phyloP scores from a whole-genome alignment of 495 filamentous ascomycete species.

The Aspergillus egyptiacus region DNA sequence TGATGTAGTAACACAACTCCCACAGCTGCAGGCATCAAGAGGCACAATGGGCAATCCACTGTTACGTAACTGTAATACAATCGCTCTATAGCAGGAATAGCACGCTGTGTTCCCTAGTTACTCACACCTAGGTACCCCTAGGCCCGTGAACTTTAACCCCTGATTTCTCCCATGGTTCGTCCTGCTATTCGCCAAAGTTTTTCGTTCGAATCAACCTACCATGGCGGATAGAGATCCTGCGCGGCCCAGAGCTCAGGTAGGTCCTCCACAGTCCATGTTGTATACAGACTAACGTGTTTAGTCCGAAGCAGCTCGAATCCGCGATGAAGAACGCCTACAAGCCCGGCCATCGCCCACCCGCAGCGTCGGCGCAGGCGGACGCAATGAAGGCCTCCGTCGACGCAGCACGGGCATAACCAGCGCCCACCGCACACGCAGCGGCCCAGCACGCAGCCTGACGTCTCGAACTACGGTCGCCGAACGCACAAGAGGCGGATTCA shows the following conservation, averaged over 20 bases:
- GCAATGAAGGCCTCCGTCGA: not conserved
- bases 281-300: not conserved
- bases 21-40: too few relatives aligned
- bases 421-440: not conserved
- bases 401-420: not conserved
- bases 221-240: not conserved
- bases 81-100: too few relatives aligned
- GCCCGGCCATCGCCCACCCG: not conserved
- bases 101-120: too few relatives aligned
- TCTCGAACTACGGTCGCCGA: conserved; percentile 28
- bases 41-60: too few relatives aligned
- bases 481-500: conserved; percentile 32
- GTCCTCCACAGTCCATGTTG: not conserved
- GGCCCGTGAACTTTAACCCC: too few relatives aligned
- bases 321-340: not conserved
- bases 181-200: too few relatives aligned
- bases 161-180: not conserved
- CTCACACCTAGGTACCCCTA: too few relatives aligned
- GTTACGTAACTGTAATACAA: too few relatives aligned
- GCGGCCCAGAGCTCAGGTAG: not conserved
- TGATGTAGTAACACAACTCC: not conserved
- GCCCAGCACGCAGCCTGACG: conserved; percentile 21
- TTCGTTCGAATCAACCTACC: too few relatives aligned
- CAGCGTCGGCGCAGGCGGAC: not conserved
- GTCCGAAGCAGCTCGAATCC: conserved; percentile 2